A percentile compares a stretch with the other conserved stretches of the same genome.
Evolutionary conservation across 2,329 filamentous ascomycete species (phyloP).

Genomic region (Microsporum ferrugineum): DNA sequence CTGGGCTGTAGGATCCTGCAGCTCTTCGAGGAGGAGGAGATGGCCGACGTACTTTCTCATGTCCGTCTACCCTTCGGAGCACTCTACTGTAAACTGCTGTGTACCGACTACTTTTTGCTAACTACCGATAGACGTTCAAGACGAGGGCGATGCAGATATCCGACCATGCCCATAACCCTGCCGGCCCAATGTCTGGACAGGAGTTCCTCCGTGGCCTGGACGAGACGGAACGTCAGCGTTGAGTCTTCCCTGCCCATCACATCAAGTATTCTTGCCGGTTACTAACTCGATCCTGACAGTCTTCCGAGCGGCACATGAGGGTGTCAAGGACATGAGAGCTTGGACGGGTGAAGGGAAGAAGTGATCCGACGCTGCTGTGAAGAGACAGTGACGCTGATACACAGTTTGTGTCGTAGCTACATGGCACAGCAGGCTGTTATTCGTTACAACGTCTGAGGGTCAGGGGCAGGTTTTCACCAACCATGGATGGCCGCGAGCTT

Average conservation of each 20-base stretch:
- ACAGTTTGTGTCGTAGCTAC: too few relatives aligned
- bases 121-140: conserved; percentile 57
- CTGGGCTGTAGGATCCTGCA: conserved; percentile 78
- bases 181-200: conserved; percentile 54
- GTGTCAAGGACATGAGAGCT: conserved; percentile 55
- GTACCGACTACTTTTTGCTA: not conserved
- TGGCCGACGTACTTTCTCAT: conserved; percentile 56
- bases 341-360: conserved; percentile 57
- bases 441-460: not conserved
- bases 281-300: conserved; percentile 31
- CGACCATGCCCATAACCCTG: conserved; percentile 77
- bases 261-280: conserved; percentile 3
- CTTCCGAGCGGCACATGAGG: conserved; percentile 64
- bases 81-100: not conserved
- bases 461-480: not conserved
- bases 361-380: conserved; percentile 12
- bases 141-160: conserved; percentile 69
- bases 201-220: conserved; percentile 84
- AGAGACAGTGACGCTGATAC: too few relatives aligned
- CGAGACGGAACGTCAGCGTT: conserved; percentile 67
- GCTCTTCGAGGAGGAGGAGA: conserved; percentile 79
- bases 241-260: conserved; percentile 18
- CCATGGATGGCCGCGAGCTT: not conserved
- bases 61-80: conserved; percentile 19
- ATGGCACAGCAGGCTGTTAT: not conserved